phyloP scores from a whole-genome alignment of 805 yeast species.

The Metschnikowia sp. region DNA sequence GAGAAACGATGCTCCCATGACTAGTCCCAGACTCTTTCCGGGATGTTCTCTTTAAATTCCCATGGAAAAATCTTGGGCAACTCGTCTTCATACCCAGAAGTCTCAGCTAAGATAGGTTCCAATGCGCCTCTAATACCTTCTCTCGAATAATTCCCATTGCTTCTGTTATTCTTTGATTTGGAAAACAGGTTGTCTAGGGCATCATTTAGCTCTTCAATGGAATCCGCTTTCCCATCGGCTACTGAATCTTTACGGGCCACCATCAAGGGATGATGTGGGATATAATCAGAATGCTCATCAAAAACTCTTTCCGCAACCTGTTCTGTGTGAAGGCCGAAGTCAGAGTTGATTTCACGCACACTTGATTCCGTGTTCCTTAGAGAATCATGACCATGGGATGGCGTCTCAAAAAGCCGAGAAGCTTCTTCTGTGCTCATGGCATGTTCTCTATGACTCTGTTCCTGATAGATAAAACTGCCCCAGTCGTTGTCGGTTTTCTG shows the following conservation, averaged over 20 bases:
- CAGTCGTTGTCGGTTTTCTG: constrained; percentile 24
- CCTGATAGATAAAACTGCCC: constrained; percentile 18
- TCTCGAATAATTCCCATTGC: no score
- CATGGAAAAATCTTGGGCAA: constrained; percentile 32
- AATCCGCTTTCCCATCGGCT: background rate
- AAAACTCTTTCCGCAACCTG: constrained; percentile 32
- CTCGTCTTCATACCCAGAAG: background rate
- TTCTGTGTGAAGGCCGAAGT: constrained; percentile 13
- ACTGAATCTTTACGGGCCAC: background rate
- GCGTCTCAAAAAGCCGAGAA: background rate
- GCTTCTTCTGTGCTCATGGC: background rate
- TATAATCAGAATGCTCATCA: constrained; percentile 25
- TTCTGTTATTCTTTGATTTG: background rate
- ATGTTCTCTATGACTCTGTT: background rate
- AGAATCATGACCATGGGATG: background rate
- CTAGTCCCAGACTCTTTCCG: constrained; percentile 8
- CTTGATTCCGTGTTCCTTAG: no score
- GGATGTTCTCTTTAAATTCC: constrained; percentile 25
- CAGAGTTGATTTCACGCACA: background rate
- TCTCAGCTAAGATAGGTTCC: no score
- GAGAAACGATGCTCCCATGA: no score
- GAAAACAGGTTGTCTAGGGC: background rate
- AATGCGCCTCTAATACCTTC: no score
- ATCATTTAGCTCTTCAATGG: background rate
- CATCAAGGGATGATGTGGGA: constrained; percentile 25